Conservation (phyloP, 23 red algal species). For the Gracilaria vermiculophylla region DNA sequence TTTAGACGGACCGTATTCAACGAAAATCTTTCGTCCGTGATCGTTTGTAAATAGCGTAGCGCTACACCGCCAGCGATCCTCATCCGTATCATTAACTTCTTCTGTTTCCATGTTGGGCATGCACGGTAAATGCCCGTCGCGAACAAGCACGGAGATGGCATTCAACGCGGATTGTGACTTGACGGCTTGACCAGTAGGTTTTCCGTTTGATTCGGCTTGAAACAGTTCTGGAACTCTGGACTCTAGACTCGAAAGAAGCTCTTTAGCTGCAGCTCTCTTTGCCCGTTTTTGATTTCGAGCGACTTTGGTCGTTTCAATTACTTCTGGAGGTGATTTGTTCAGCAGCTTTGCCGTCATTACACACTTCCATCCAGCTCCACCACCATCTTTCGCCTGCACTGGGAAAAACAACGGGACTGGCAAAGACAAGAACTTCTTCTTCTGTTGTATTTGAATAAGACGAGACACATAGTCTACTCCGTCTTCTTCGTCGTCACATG, state of each 20-base stretch:
- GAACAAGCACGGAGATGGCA: neutral
- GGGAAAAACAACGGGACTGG: neutral
- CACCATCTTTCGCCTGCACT: neutral
- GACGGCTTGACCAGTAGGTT: neutral
- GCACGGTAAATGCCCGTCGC: neutral
- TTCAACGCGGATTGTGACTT: neutral
- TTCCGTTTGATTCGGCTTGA: neutral
- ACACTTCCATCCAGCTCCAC: neutral
- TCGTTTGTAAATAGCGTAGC: neutral
- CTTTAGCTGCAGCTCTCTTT: neutral
- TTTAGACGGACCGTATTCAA: conserved; percentile 10
- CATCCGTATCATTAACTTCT: neutral
- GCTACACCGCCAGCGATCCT: neutral
- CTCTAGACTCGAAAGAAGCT: neutral
- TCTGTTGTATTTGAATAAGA: neutral
- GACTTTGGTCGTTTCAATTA: neutral
- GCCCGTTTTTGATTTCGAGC: neutral
- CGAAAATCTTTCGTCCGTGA: neutral
- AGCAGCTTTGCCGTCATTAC: neutral
- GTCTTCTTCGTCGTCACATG: conserved; percentile 2
- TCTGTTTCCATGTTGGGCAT: neutral
- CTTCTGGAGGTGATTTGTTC: neutral
- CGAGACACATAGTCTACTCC: neutral
- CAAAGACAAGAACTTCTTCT: neutral
- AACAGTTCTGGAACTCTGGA: neutral